Percentiles rank a stretch among this genome's conserved stretches.
These are phyloP conservation scores for Leavenworthia alabamica DNA, from an alignment of 345 rosid genomes.

Conservation along the genomic window DNA sequence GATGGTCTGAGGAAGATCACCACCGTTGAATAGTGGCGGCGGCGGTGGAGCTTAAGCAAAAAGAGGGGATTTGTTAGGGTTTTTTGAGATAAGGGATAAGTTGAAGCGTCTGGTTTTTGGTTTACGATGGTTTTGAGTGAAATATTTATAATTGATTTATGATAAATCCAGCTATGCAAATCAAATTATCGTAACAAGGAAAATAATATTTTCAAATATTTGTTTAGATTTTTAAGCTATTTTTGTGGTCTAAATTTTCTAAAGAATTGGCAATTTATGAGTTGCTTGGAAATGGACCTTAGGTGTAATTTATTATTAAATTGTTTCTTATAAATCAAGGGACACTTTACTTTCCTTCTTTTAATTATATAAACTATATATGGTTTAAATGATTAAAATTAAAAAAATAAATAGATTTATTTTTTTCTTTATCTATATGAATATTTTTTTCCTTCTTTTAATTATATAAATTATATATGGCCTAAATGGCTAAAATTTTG, in stretches of 20 bases:
- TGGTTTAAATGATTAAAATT: background rate
- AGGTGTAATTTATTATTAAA: background rate
- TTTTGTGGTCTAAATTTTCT: background rate
- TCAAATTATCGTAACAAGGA: background rate
- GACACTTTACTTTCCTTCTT: background rate
- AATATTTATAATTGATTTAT: background rate
- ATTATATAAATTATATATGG: too few relatives aligned
- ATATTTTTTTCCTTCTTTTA: too few relatives aligned
- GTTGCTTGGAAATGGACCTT: background rate
- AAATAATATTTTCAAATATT: background rate
- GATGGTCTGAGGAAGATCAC: conserved; percentile 8
- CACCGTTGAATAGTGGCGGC: conserved; percentile 23
- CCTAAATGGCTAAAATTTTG: background rate
- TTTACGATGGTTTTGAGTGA: background rate
- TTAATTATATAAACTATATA: too few relatives aligned
- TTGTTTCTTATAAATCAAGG: background rate
- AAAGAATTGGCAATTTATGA: background rate
- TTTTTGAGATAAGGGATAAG: conserved; percentile 19
- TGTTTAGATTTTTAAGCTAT: background rate
- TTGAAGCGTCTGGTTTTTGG: conserved; percentile 8
- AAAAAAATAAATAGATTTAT: too few relatives aligned
- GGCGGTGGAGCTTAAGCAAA: background rate
- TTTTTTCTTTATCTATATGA: too few relatives aligned
- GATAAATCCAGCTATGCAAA: background rate
- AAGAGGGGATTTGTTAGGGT: conserved; percentile 20